phyloP scores from a whole-genome alignment of 2,329 filamentous ascomycete species.

The Aspergillus jensenii region DNA sequence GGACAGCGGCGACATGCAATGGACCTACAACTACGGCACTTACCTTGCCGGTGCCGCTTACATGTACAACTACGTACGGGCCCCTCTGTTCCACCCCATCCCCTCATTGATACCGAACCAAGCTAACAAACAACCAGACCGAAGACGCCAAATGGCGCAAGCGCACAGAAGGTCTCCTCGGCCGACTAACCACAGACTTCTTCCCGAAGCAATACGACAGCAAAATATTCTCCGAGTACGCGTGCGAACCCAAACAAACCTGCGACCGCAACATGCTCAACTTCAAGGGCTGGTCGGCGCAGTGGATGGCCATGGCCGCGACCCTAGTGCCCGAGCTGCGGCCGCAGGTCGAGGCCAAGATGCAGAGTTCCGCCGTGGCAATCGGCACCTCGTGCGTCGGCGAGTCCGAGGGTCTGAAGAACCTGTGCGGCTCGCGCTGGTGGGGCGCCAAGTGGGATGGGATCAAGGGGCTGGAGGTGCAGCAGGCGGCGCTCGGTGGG shows the following conservation, averaged over 20 bases:
- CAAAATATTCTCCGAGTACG: constrained; percentile 61
- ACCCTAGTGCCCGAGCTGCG: constrained; percentile 57
- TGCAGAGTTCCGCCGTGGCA: constrained; percentile 57
- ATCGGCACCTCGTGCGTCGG: constrained; percentile 63
- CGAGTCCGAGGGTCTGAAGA: constrained; percentile 40
- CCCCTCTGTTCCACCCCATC: too few species aligned
- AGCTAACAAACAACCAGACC: constrained; percentile 20
- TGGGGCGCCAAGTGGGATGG: constrained; percentile 31
- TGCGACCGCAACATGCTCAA: constrained; percentile 70
- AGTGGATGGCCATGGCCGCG: constrained; percentile 62
- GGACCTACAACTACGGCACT: constrained; percentile 56
- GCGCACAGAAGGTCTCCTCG: constrained; percentile 55
- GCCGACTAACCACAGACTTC: constrained; percentile 43
- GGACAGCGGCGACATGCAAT: constrained; percentile 51
- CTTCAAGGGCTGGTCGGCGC: constrained; percentile 66
- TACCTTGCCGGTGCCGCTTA: constrained; percentile 53
- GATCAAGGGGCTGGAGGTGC: constrained; percentile 31
- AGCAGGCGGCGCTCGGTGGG: constrained; percentile 33
- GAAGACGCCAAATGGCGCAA: constrained; percentile 51
- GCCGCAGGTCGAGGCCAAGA: constrained; percentile 54
- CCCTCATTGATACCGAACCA: not conserved
- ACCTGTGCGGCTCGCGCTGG: constrained; percentile 53
- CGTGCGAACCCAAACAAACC: constrained; percentile 59
- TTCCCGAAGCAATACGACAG: constrained; percentile 47
- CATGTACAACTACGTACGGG: constrained; percentile 51